phyloP scores from a whole-genome alignment of 768 basidiomycete species.

The Russula brevipes region DNA sequence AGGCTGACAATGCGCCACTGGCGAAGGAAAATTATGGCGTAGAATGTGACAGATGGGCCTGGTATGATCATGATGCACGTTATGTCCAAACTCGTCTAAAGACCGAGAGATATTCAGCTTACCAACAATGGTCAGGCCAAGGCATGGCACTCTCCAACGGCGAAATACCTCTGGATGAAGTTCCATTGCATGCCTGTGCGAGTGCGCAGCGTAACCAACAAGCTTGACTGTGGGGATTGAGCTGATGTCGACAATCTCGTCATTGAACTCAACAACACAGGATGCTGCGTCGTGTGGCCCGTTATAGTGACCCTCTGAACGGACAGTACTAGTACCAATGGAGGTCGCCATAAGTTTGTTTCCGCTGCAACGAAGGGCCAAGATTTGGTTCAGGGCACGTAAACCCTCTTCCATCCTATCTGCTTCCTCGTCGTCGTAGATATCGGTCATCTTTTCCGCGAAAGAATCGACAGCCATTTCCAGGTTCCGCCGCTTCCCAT shows the following conservation, averaged over 20 bases:
- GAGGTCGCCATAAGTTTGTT: neutral
- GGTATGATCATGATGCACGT: neutral
- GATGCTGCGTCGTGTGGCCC: neutral
- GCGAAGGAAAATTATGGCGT: neutral
- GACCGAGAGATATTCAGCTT: neutral
- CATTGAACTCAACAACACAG: neutral
- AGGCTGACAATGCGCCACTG: neutral
- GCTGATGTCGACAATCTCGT: neutral
- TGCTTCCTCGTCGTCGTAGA: neutral
- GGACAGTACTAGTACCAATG: neutral
- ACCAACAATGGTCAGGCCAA: neutral
- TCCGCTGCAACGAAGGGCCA: neutral
- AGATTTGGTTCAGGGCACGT: neutral
- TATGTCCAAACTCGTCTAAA: neutral
- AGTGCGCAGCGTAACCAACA: neutral
- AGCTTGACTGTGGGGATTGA: neutral
- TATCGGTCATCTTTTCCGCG: neutral
- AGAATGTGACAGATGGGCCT: neutral
- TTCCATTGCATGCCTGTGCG: neutral
- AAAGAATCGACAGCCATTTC: neutral
- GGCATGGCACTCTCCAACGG: constrained; percentile 2
- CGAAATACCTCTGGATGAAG: neutral
- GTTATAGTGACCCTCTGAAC: neutral
- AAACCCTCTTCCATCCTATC: neutral
- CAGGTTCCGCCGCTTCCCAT: neutral